Base-by-base conservation (phyloP, 2,329 filamentous ascomycete genomes). In the Diaporthe capsici region DNA sequence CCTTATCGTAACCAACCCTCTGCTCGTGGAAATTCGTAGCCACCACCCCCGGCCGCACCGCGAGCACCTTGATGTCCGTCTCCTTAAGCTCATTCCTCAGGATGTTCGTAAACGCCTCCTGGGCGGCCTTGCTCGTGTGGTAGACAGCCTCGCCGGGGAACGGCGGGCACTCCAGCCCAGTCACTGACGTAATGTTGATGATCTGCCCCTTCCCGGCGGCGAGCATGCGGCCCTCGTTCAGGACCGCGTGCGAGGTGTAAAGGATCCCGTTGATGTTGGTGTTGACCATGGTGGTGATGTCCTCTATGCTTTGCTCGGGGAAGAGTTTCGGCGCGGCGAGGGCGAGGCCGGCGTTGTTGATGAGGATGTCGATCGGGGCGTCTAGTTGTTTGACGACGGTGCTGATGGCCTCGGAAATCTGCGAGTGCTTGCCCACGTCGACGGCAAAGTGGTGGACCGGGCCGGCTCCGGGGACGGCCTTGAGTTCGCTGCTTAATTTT, bases 341-440 rank as follows among this genome's bases (percentile, higher is more conserved):
- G 31, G 47, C 47, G 47, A 68, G 65, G 22, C 65, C 65, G 22
- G 47, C 47, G 15, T 53, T 53, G 13, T 51, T 57, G 76, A 72
- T 55, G 12, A 22, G 61, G 68, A 10, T 78, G 79, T 34, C 78
- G 34, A 68, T 53, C 2, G 65, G 31, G 22, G 22, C 34, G 8
- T 25, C 47, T 5, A 68, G 65, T 25, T 53, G 47, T 10, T 42
- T 68, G 47, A 53, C 31, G 65, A 68, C 13, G 31, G 65, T 22
- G 47, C 31, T 53, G 65, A 68, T 39, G 7, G 65, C 65, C 22
- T 68, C 47, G 31, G 47, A 39, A 13, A 68, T 53, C n/a, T 68
- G 65, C 22, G 65, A 53, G 34, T 68, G 65, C 47, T 20, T 37
- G 13, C 65, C 65, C 31, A 68, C 65, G 65, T 68, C 65, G 47